phyloP scores from a whole-genome alignment of 2,329 filamentous ascomycete genomes.

The Blastomyces gilchristii region DNA sequence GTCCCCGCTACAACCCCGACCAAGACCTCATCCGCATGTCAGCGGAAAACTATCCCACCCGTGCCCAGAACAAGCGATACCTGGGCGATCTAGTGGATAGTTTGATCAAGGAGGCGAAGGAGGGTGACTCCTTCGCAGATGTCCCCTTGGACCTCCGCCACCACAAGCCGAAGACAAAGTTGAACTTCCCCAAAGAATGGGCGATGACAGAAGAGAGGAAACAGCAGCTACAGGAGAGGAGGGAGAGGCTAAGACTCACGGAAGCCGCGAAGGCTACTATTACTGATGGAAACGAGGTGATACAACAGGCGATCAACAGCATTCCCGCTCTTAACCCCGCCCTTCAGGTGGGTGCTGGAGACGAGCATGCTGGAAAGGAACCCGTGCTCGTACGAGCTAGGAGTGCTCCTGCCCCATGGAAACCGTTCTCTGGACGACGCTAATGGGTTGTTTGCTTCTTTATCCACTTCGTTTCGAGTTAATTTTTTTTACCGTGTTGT shows the following conservation, averaged over 20 bases:
- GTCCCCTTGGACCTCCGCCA: constrained; percentile 83
- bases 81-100: constrained; percentile 66
- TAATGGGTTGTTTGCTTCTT: not conserved
- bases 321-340: constrained; percentile 26
- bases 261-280: constrained; percentile 44
- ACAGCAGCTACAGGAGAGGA: constrained; percentile 52
- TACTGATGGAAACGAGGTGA: constrained; percentile 38
- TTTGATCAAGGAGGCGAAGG: constrained; percentile 65
- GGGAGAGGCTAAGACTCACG: constrained; percentile 48
- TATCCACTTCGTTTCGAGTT: not conserved
- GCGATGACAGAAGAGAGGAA: constrained; percentile 61
- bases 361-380: constrained; percentile 8
- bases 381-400: constrained; percentile 5
- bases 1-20: constrained; percentile 76
- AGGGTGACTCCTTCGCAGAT: constrained; percentile 77
- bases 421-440: constrained; percentile 1
- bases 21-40: constrained; percentile 78
- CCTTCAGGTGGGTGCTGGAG: not conserved
- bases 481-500: not conserved
- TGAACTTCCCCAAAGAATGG: constrained; percentile 75
- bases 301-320: constrained; percentile 25
- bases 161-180: constrained; percentile 57
- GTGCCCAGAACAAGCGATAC: constrained; percentile 95
- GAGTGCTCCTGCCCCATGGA: not conserved
- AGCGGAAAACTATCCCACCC: constrained; percentile 76